Conservation (phyloP, 2,329 filamentous ascomycete genomes). For the Epicoccum nigrum region DNA sequence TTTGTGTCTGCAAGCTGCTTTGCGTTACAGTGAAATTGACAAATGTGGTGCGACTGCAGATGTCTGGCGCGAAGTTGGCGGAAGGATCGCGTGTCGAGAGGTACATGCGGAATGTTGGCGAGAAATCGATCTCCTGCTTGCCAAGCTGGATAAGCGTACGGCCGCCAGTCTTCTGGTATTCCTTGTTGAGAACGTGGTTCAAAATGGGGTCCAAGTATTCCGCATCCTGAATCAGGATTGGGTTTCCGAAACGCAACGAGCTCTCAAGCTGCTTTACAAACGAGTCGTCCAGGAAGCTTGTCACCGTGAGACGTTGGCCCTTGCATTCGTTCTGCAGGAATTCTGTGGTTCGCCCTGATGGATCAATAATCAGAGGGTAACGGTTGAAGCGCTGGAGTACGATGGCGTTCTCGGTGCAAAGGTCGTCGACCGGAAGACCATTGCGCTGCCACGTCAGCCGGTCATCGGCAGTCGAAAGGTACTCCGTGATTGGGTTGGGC, state of each 20-base stretch:
- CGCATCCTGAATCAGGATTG: conserved; percentile 97
- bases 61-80: conserved; percentile 91
- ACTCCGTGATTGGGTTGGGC: conserved; percentile 94
- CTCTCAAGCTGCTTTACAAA: conserved; percentile 99
- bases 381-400: conserved; percentile 97
- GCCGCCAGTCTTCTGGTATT: conserved; percentile 97
- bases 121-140: conserved; percentile 99
- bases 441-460: conserved; percentile 94
- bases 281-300: conserved; percentile 95
- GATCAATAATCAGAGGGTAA: conserved; percentile 97
- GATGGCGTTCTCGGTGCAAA: conserved; percentile 98
- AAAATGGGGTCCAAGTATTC: conserved; percentile 96
- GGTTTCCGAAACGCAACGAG: conserved; percentile 95
- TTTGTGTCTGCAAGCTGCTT: conserved; percentile 97
- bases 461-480: conserved; percentile 94
- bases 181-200: conserved; percentile 98
- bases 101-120: conserved; percentile 92
- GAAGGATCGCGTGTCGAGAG: conserved; percentile 95
- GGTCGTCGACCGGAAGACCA: conserved; percentile 89
- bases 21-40: conserved; percentile 99
- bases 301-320: conserved; percentile 90
- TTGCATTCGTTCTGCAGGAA: conserved; percentile 95
- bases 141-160: conserved; percentile 98
- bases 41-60: conserved; percentile 97
- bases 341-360: conserved; percentile 90